Base-by-base conservation (phyloP, 495 filamentous ascomycete genomes). In the Letharia columbiana region DNA sequence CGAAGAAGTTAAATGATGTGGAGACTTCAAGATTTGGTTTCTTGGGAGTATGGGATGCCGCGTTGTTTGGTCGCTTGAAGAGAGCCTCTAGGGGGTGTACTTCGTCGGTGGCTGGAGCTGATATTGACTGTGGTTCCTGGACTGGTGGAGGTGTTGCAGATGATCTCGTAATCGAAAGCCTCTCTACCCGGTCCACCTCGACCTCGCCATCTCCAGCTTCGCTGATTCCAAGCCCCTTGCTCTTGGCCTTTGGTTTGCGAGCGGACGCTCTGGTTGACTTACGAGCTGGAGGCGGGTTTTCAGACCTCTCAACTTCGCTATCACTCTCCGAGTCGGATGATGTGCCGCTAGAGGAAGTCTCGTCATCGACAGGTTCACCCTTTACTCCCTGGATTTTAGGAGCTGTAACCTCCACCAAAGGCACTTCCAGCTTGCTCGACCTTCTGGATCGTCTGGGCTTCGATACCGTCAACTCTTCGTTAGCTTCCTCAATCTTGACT, bases 1-100 rank as follows among this genome's bases (percentile, higher is more conserved):
- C 83, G 41, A 88, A 88, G 77, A 88, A 87, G 64, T 75, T 86
- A 74, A 88, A 88, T 8, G 81, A 81, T 18, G 81, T 79, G 15
- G 80, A 77, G 60, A 80, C 75, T 23, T 77, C 78, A 28, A 80
- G 75, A 12, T 71, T 73, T 20, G 76, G 74, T 44, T 77, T 77
- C 3, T 73, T 67, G 10, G 74, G 71, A 20, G 71, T 75, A 10
- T 75, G 71, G 18, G 75, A 71, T 23, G 74, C 70, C 20, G 75
- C 15, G 71, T 71, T 3, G 80, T 75, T 33, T 81, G 75, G 2
- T 15, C 84, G 85, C 72, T 96, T 96, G 80, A 92, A 97, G 11
- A 97, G 83, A 0, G 91, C 89, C 77, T 97, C 92, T 15, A 96
- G 78, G 0, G 92, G 92, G 69, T 96, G 91, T 17, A 94, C 79